Percentiles rank a stretch among this genome's conserved stretches.
phyloP scores from a whole-genome alignment of 1,284 basidiomycete genomes.

The Spongiforma sp. region DNA sequence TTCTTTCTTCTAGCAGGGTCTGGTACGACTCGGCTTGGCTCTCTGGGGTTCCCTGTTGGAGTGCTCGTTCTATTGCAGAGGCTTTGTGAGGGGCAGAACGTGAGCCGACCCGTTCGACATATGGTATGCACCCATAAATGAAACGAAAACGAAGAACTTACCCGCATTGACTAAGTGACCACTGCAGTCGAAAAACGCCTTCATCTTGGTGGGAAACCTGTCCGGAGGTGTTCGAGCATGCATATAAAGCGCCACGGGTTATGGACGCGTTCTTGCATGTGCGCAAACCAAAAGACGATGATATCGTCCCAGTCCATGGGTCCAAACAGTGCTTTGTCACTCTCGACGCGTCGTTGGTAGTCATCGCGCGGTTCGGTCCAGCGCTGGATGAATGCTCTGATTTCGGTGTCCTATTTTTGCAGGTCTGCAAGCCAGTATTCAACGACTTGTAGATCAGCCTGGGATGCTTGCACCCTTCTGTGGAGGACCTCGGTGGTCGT shows the following conservation, averaged over 20 bases:
- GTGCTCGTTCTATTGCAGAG: background rate
- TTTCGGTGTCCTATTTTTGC: background rate
- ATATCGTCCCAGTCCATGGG: slow-evolving; percentile 7
- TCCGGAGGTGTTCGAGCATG: slow-evolving; percentile 8
- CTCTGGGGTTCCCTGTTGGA: background rate
- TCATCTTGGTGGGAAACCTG: background rate
- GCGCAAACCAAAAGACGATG: background rate
- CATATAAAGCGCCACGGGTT: background rate
- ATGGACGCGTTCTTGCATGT: background rate
- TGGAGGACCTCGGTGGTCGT: background rate
- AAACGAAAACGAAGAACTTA: too few species aligned
- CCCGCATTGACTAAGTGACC: background rate
- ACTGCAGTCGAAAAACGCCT: background rate
- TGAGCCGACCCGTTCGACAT: background rate
- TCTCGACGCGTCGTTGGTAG: background rate
- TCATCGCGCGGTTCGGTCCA: background rate
- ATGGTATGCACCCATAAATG: background rate
- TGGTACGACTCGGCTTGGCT: background rate
- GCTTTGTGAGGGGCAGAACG: background rate
- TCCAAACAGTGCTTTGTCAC: background rate
- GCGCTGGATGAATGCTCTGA: background rate
- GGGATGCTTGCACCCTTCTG: background rate
- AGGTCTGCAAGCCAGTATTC: background rate
- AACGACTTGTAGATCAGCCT: background rate
- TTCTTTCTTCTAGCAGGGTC: background rate